Evolutionary conservation across 2,329 filamentous ascomycete species (phyloP), one percentile per base, ranked within the genome.

Genomic region (Colletotrichum falcatum): DNA sequence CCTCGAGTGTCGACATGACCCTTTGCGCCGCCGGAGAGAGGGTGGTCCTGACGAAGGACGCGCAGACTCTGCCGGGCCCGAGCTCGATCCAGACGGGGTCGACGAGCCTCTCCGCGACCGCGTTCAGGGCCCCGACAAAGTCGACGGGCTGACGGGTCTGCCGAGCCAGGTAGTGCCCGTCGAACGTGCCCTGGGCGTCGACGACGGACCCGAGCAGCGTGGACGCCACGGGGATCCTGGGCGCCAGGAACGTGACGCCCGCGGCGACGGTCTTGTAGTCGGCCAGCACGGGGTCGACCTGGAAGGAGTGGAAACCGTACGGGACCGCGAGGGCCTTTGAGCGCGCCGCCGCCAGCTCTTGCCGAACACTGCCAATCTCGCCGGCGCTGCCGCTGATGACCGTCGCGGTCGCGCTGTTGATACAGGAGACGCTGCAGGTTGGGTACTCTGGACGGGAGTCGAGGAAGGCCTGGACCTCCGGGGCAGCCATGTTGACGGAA

Each of bases 11-110:
- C 16, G 37, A 42, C 39, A 42, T 20, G 39, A 42, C 39, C 39
- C 2, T 42, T 18, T 20, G 4, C 39, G 39, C 3, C 6, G 16
- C 4, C 6, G 39, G 39, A 6, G 16, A 6, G 16, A 42, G 39
- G 1, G 39, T 20, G 16, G 39, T 20, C 16, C 20, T 42, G 16
- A 42, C 20, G 16, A 42, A 42, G 39, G 39, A 42, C 7, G 39
- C 7, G 39, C 39, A 42, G 11, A 42, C 16, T 42, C 39, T 42
- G 72, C 92, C 89, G 4, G 91, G 90, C 0, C 92, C 91, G 68
- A 93, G 82, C 75, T 94, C 92, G 56, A 94, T 77, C 86, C 88
- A 93, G 8, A 87, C 80, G 7, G 88, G 90, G 74, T 88, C 83
- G 16, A 12, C 23, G 14, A 65, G 2, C 28, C 33, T 46, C 2